phyloP scores from a whole-genome alignment of 106 monocot species.

The Gastrodia elata region DNA sequence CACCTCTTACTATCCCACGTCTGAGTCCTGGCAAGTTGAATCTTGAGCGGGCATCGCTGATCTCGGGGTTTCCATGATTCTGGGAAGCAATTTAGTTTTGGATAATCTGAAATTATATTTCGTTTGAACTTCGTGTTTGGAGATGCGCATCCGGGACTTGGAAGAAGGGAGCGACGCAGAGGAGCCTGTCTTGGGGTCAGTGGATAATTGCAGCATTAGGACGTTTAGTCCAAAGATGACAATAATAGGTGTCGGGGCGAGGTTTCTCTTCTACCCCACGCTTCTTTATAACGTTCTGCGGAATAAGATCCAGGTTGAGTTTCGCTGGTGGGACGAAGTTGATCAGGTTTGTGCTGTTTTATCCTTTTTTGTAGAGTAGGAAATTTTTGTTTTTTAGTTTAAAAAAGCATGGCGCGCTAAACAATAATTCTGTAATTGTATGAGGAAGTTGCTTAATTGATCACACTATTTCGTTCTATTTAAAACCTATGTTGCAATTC shows the following conservation, averaged over 20 bases:
- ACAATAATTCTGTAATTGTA: not conserved
- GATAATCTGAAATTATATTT: not conserved
- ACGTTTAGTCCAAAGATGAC: slow-evolving; percentile 32
- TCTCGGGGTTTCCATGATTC: not conserved
- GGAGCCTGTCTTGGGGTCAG: not conserved
- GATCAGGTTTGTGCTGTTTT: slow-evolving; percentile 35
- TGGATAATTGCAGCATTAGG: slow-evolving; percentile 4
- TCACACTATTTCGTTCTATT: not conserved
- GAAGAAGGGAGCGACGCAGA: slow-evolving; percentile 6
- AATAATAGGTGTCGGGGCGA: slow-evolving; percentile 50
- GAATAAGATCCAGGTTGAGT: slow-evolving; percentile 43
- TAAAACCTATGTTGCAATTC: not conserved
- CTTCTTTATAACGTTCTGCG: slow-evolving; percentile 51
- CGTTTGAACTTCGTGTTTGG: not conserved
- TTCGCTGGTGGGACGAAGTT: slow-evolving; percentile 66
- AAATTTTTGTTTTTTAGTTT: not conserved
- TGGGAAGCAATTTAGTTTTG: not conserved
- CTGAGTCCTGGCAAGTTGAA: not conserved
- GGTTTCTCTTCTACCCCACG: slow-evolving; percentile 59
- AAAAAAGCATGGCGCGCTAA: not conserved
- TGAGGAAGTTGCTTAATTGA: not conserved
- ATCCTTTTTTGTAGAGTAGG: not conserved
- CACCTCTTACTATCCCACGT: not conserved
- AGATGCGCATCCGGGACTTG: slow-evolving; percentile 25
- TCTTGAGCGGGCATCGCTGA: not conserved